Percentiles rank a stretch among this genome's conserved stretches.
Conservation (phyloP, 768 basidiomycete species). For the Amanita rubescens region DNA sequence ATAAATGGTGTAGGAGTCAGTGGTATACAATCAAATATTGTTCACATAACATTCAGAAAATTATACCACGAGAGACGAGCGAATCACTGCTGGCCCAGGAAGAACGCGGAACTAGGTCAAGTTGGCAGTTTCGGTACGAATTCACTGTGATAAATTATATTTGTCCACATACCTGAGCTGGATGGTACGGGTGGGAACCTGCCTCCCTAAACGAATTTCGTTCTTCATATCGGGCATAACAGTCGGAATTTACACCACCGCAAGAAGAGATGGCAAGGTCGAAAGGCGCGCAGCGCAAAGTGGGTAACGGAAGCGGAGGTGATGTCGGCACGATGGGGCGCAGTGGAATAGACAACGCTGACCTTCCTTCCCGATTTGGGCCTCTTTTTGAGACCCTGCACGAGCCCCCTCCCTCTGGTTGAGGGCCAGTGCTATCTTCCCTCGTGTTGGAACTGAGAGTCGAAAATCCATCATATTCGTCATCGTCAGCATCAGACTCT, state of each 20-base stretch:
- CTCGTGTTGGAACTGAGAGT: conserved; percentile 4
- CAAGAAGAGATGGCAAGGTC: background rate
- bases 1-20: background rate
- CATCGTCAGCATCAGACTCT: conserved; percentile 16
- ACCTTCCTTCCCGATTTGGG: conserved; percentile 8
- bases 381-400: background rate
- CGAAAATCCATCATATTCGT: conserved; percentile 3
- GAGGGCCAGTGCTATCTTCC: conserved; percentile 5
- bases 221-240: conserved; percentile 21
- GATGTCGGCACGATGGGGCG: conserved; percentile 19
- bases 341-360: conserved; percentile 19
- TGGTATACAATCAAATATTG: background rate
- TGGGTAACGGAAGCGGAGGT: conserved; percentile 2
- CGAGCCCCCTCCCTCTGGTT: background rate
- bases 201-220: conserved; percentile 23
- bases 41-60: background rate
- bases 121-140: background rate
- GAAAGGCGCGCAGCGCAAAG: conserved; percentile 1
- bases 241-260: conserved; percentile 5
- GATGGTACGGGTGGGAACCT: conserved; percentile 24
- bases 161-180: conserved; percentile 20
- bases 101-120: conserved; percentile 4
- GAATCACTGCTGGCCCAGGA: conserved; percentile 5
- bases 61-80: conserved; percentile 4
- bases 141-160: background rate